Percentiles rank a stretch among this genome's conserved stretches.
Conservation (phyloP, 495 filamentous ascomycete genomes). For the Podospora tetraspora region DNA sequence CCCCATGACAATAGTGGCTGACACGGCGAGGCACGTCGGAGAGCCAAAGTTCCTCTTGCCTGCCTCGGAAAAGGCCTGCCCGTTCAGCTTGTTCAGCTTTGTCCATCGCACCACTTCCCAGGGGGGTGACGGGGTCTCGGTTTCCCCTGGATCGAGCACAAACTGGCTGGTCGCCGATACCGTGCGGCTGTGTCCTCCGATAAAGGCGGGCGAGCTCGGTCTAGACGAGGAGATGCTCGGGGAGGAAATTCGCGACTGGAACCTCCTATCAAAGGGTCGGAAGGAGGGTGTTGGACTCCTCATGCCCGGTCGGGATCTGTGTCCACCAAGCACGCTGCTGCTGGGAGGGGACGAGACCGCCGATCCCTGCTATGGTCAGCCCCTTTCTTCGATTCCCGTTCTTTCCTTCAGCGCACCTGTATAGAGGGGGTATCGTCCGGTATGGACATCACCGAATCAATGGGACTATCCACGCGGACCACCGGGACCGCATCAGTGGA, state of each 20-base stretch:
- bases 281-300: slow-evolving; percentile 69
- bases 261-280: slow-evolving; percentile 88
- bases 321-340: slow-evolving; percentile 52
- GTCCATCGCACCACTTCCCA: slow-evolving; percentile 99
- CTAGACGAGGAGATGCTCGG: slow-evolving; percentile 53
- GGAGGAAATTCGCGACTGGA: slow-evolving; percentile 76
- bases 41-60: slow-evolving; percentile 89
- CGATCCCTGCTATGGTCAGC: slow-evolving; percentile 60
- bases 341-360: slow-evolving; percentile 70
- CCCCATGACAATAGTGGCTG: slow-evolving; percentile 83
- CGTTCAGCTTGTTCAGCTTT: slow-evolving; percentile 81
- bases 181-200: slow-evolving; percentile 68
- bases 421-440: slow-evolving; percentile 88
- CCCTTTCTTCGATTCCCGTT: slow-evolving; percentile 18
- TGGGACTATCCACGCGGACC: slow-evolving; percentile 40
- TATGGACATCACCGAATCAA: slow-evolving; percentile 55
- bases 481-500: slow-evolving; percentile 35
- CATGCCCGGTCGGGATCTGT: slow-evolving; percentile 43
- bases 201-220: slow-evolving; percentile 72
- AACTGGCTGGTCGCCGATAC: slow-evolving; percentile 61
- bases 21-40: slow-evolving; percentile 85
- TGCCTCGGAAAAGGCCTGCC: slow-evolving; percentile 87
- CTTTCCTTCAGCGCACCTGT: slow-evolving; percentile 53
- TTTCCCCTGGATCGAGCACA: slow-evolving; percentile 51
- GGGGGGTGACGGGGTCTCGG: slow-evolving; percentile 64